Conservation (phyloP, 805 yeast species). For the Barnettozyma californica region DNA sequence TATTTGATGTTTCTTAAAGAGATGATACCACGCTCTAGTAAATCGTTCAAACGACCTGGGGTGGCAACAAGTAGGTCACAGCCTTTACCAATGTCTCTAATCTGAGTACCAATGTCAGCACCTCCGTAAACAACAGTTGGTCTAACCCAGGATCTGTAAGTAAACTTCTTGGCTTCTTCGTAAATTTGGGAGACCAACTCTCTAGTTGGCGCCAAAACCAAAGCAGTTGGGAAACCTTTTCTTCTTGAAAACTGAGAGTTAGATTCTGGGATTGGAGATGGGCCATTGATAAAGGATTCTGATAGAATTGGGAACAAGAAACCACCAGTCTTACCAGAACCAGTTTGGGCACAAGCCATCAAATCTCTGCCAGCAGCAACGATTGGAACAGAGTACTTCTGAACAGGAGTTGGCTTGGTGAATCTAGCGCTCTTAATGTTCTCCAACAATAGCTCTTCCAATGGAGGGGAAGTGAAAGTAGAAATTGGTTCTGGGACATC, state of each 20-base stretch:
- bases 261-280: slow-evolving; percentile 50
- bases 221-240: slow-evolving; percentile 90
- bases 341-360: slow-evolving; percentile 98
- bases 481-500: slow-evolving; percentile 91
- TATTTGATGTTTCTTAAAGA: slow-evolving; percentile 87
- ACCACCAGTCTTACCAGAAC: slow-evolving; percentile 99
- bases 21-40: slow-evolving; percentile 90
- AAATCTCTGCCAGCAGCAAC: slow-evolving; percentile 85
- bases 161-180: slow-evolving; percentile 92
- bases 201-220: slow-evolving; percentile 98
- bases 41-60: slow-evolving; percentile 97
- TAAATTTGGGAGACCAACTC: slow-evolving; percentile 95
- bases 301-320: slow-evolving; percentile 96
- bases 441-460: slow-evolving; percentile 78
- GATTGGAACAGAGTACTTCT: slow-evolving; percentile 88
- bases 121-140: slow-evolving; percentile 98
- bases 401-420: slow-evolving; percentile 94
- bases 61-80: slow-evolving; percentile 97
- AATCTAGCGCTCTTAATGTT: slow-evolving; percentile 87
- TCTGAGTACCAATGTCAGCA: slow-evolving; percentile 85
- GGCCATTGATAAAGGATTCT: slow-evolving; percentile 85
- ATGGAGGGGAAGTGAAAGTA: slow-evolving; percentile 86
- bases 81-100: slow-evolving; percentile 85
- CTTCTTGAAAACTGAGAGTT: slow-evolving; percentile 50
- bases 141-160: slow-evolving; percentile 97